phyloP scores from a whole-genome alignment of 2,329 filamentous ascomycete genomes.

The Mycosphaerella sp. region DNA sequence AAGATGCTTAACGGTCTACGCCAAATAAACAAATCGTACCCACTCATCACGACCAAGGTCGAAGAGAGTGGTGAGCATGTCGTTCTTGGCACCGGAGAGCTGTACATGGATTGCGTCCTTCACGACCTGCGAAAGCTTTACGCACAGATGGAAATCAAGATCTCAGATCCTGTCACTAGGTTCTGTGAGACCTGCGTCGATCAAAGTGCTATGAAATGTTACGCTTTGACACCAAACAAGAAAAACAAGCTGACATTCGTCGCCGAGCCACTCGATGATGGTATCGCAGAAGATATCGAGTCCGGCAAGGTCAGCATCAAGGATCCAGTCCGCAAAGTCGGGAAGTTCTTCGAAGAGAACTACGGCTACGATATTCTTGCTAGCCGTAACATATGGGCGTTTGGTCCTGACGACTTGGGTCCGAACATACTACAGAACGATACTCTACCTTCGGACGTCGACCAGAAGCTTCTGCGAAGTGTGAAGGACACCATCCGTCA shows the following conservation, averaged over 20 bases:
- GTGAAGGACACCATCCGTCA: constrained; percentile 91
- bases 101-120: constrained; percentile 99
- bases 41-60: constrained; percentile 90
- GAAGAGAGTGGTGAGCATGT: constrained; percentile 98
- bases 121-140: constrained; percentile 92
- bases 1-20: constrained; percentile 98
- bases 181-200: constrained; percentile 99
- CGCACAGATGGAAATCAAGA: constrained; percentile 98
- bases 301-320: constrained; percentile 82
- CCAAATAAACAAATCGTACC: constrained; percentile 97
- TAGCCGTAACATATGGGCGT: constrained; percentile 94
- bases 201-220: constrained; percentile 95
- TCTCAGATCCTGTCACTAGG: constrained; percentile 92
- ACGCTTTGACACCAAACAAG: constrained; percentile 96
- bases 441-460: constrained; percentile 86
- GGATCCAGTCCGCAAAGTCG: constrained; percentile 85
- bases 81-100: constrained; percentile 86
- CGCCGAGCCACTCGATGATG: constrained; percentile 89
- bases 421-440: constrained; percentile 97
- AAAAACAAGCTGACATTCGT: constrained; percentile 99
- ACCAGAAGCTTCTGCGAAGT: constrained; percentile 80
- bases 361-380: constrained; percentile 97
- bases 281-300: constrained; percentile 93
- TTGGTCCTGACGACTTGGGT: constrained; percentile 89
- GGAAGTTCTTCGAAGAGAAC: constrained; percentile 94